These are phyloP conservation scores for Guyanaporus albipodus DNA, from an alignment of 768 basidiomycete species.

Conservation along the genomic window DNA sequence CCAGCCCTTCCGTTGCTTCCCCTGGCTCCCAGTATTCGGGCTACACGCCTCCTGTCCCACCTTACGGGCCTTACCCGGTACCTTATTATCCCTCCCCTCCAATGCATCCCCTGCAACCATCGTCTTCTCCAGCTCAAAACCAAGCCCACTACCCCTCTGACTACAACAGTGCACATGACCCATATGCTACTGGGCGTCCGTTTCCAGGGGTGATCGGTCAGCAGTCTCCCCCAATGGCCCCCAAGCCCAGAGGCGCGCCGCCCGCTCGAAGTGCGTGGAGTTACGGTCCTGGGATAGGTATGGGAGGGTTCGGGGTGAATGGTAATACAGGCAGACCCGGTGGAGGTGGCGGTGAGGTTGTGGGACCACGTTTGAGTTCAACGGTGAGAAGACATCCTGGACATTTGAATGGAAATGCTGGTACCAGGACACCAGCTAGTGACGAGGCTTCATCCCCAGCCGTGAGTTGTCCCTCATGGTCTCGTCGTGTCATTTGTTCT, in stretches of 20 bases:
- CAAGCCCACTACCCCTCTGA: constrained; percentile 27
- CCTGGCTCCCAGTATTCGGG: constrained; percentile 31
- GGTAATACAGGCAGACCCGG: constrained; percentile 22
- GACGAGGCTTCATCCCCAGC: constrained; percentile 77
- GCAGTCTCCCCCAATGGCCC: constrained; percentile 25
- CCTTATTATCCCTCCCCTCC: constrained; percentile 31
- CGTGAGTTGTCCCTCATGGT: constrained; percentile 44
- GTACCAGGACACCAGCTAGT: constrained; percentile 55
- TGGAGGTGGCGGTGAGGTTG: constrained; percentile 42
- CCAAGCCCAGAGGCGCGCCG: constrained; percentile 33
- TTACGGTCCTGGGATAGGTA: constrained; percentile 60
- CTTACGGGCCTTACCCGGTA: constrained; percentile 36
- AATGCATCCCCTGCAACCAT: constrained; percentile 25
- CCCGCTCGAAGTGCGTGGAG: constrained; percentile 59
- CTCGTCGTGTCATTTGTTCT: not conserved
- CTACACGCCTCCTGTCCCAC: constrained; percentile 29
- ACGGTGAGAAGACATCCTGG: constrained; percentile 45
- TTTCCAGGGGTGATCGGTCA: constrained; percentile 33
- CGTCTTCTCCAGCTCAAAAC: constrained; percentile 25
- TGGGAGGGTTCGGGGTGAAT: constrained; percentile 40
- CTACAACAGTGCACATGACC: constrained; percentile 27
- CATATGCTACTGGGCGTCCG: constrained; percentile 19
- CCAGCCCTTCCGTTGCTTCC: constrained; percentile 30
- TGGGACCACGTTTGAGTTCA: constrained; percentile 63
- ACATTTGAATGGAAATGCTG: constrained; percentile 49